phyloP scores from a whole-genome alignment of 306 rosid genomes.

The Castanopsis chinensis region DNA sequence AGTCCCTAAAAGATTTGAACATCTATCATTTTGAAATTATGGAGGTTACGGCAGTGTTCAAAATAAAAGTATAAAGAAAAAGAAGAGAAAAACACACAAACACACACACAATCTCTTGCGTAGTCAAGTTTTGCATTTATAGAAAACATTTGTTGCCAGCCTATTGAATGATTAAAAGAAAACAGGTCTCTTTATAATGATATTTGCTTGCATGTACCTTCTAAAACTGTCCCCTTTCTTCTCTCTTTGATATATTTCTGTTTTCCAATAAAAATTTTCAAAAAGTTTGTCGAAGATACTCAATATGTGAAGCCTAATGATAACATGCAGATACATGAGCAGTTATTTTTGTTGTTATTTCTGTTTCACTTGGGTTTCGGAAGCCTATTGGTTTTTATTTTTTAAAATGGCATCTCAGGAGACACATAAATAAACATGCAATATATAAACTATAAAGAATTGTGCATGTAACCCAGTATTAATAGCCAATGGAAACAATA shows the following conservation, averaged over 20 bases:
- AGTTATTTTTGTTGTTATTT: neutral
- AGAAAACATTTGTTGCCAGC: neutral
- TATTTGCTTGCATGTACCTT: neutral
- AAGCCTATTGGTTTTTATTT: neutral
- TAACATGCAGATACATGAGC: neutral
- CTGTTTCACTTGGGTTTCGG: neutral
- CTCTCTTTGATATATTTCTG: neutral
- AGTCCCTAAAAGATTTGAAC: neutral
- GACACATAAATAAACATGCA: constrained; percentile 4
- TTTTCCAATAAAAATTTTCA: neutral
- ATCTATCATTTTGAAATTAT: neutral
- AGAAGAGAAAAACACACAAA: neutral
- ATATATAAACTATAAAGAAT: neutral
- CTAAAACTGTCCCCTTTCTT: too few species aligned
- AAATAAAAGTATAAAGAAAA: neutral
- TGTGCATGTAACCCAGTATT: neutral
- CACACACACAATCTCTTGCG: neutral
- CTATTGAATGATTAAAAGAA: neutral
- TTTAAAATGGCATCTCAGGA: neutral
- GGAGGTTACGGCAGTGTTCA: neutral
- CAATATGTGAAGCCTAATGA: neutral
- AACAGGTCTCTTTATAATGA: neutral
- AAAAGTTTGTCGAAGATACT: neutral
- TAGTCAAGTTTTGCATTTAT: neutral
- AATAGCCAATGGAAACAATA: neutral